Evolutionary conservation across 2,329 filamentous ascomycete genomes (phyloP), one percentile per base, ranked within the genome.

Genomic region (Apiospora sp.): DNA sequence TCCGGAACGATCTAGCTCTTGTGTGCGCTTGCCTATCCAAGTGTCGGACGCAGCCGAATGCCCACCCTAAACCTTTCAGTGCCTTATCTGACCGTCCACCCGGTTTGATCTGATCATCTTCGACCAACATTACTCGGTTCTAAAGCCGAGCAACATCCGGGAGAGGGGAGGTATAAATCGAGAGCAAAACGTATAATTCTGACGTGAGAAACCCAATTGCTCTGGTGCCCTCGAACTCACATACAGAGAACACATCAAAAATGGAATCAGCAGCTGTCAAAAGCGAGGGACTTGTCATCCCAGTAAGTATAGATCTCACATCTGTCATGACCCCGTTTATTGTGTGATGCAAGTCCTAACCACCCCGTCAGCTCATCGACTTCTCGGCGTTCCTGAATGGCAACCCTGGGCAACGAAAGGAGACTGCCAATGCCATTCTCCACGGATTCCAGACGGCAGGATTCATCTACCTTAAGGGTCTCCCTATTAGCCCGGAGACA

Each of bases 391-490:
- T 95, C 82, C 89, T 94, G 34, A 82, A 87, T 72, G 92, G 92
- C 46, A 86, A 87, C 27, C 84, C 88, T 0, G 78, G 86, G 13
- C 85, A 92, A 76, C 92, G 92, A 77, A 84, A 87, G 69, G 83
- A 87, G 61, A 91, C 93, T 1, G 95, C 94, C 30, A 83, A 90
- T 71, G 90, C 92, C 54, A 91, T 98, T 76, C 90, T 96, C 16
- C 80, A 90, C 71, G 95, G 94, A 58, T 97, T 98, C 85, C 93
- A 95, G 78, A 92, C 89, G 1, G 93, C 95, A 2, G 95, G 95
- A 72, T 98, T 98, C 86, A 89, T 98, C 79, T 98, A 98, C 83
- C 89, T 97, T 51, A 92, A 92, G 77, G 93, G 96, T 82, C 92
- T 96, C 76, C 89, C 92, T 54, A 92, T 98, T 73, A 83, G 91